Base-by-base conservation (phyloP, 2,329 filamentous ascomycete species). In the Mycosphaerelloides madeirae region DNA sequence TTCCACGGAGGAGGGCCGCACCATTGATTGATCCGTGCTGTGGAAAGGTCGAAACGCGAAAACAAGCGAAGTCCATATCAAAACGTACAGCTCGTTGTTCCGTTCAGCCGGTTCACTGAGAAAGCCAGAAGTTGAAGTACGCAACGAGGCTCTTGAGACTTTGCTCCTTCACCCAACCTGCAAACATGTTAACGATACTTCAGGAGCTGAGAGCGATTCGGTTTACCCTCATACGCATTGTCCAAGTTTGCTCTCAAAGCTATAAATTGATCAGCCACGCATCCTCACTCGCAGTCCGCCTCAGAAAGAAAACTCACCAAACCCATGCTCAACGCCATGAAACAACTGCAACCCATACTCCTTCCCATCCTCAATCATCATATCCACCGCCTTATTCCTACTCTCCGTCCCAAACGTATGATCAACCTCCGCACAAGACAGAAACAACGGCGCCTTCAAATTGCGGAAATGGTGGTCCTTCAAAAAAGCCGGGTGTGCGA, bases 401-500 rank as follows among this genome's bases (percentile, higher is more conserved):
- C 62, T 57, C 18, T 65, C 60, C 2, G 62, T 51, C 15, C 61
- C 50, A 41, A 76, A 76, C 0, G 68, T 69, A 35, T 70, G 65
- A 40, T 76, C 73, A 12, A 65, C 61, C 35, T 74, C 69, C 1
- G 70, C 59, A 38, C 73, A 76, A 0, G 69, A 72, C 9, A 76
- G 57, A 31, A 73, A 67, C 6, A 76, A 48, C 0, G 73, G 73
- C 22, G 65, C 55, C 29, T 46, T 47, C 3, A 48, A 18, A 20
- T 50, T 49, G 22, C 37, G 41, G 38, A 52, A 52, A 19, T 52
- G 49, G 11, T 35, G 57, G 40, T 76, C 72, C 36, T 72, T 74
- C 34, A 77, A 51, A 46, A 72, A 70, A 0, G 74, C 68, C 1
- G 75, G 75, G 49, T 77, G 74, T 0, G 71, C 74, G 55, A 77